These are phyloP conservation scores for Cerioporus squamosus DNA, from an alignment of 1,284 basidiomycete species.

Conservation along the genomic window DNA sequence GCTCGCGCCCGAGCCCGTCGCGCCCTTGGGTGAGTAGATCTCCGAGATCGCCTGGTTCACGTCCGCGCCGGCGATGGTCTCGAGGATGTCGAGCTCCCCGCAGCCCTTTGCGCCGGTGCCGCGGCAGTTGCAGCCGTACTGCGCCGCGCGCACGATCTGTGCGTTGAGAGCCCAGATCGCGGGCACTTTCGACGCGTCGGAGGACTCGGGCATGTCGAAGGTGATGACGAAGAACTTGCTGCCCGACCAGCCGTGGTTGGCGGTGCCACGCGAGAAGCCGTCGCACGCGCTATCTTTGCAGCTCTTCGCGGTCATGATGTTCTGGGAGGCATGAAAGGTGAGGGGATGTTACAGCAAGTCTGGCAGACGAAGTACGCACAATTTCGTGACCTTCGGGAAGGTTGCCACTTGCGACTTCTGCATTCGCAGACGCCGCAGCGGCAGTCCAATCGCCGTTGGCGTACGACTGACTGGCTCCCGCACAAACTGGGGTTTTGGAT, in stretches of 20 bases:
- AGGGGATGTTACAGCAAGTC: not conserved
- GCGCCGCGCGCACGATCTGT: slow-evolving; percentile 36
- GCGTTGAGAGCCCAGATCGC: slow-evolving; percentile 37
- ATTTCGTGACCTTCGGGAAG: slow-evolving; percentile 23
- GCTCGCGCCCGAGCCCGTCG: slow-evolving; percentile 33
- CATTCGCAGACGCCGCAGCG: slow-evolving; percentile 19
- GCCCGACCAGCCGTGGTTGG: slow-evolving; percentile 35
- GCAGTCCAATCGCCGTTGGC: slow-evolving; percentile 26
- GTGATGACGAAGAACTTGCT: slow-evolving; percentile 35
- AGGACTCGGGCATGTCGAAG: slow-evolving; percentile 28
- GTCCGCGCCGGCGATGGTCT: slow-evolving; percentile 29
- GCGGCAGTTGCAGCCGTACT: slow-evolving; percentile 42
- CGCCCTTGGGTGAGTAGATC: slow-evolving; percentile 38
- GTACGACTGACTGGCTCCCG: slow-evolving; percentile 28
- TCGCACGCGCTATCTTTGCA: slow-evolving; percentile 27
- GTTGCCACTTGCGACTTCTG: slow-evolving; percentile 12
- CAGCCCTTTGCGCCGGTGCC: slow-evolving; percentile 31
- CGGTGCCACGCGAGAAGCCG: slow-evolving; percentile 36
- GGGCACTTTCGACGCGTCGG: slow-evolving; percentile 25
- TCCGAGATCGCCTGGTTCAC: slow-evolving; percentile 33
- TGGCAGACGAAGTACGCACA: not conserved
- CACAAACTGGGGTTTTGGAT: slow-evolving; percentile 18
- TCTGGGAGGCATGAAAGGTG: slow-evolving; percentile 1
- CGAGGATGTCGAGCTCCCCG: slow-evolving; percentile 38
- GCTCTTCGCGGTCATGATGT: slow-evolving; percentile 31